Evolutionary conservation across 768 basidiomycete species (phyloP).

Genomic region (Fomitopsis serialis): DNA sequence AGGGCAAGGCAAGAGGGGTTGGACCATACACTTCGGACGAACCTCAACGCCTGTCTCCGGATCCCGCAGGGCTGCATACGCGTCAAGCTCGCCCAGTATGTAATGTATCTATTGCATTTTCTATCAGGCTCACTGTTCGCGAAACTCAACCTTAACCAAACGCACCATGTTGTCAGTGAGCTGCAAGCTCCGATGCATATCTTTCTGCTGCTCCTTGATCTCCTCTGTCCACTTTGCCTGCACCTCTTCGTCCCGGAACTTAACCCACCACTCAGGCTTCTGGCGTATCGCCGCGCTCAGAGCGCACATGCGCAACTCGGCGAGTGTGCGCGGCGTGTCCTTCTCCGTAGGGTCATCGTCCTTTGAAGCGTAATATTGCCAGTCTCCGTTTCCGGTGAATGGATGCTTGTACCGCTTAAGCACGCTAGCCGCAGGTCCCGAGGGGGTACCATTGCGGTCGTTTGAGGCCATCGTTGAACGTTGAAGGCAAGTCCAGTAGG

Average conservation of each 20-base stretch:
- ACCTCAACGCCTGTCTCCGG: conserved; percentile 8
- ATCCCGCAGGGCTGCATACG: conserved; percentile 6
- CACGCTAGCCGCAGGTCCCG: no score
- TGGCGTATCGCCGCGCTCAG: conserved; percentile 2
- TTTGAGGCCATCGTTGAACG: no score
- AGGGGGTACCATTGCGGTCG: no score
- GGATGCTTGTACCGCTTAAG: no score
- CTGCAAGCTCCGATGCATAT: conserved; percentile 1
- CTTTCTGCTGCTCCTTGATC: conserved; percentile 8
- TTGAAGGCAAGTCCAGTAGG: no score
- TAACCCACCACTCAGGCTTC: conserved; percentile 14
- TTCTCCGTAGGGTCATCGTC: not conserved
- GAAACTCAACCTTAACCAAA: not conserved
- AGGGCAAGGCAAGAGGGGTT: no score
- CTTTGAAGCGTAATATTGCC: no score
- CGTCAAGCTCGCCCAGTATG: conserved; percentile 8
- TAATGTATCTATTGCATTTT: conserved; percentile 3
- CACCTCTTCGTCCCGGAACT: conserved; percentile 9
- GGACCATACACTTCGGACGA: not conserved
- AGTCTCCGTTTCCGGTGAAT: not conserved
- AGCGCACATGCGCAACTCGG: conserved; percentile 7
- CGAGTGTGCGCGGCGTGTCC: conserved; percentile 1
- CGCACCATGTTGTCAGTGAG: conserved; percentile 3
- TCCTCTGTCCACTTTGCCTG: conserved; percentile 10
- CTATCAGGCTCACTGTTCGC: not conserved